Percentiles rank a stretch among this genome's conserved stretches.
Conservation (phyloP, 106 monocot species). For the Dendrobium chrysotoxum region DNA sequence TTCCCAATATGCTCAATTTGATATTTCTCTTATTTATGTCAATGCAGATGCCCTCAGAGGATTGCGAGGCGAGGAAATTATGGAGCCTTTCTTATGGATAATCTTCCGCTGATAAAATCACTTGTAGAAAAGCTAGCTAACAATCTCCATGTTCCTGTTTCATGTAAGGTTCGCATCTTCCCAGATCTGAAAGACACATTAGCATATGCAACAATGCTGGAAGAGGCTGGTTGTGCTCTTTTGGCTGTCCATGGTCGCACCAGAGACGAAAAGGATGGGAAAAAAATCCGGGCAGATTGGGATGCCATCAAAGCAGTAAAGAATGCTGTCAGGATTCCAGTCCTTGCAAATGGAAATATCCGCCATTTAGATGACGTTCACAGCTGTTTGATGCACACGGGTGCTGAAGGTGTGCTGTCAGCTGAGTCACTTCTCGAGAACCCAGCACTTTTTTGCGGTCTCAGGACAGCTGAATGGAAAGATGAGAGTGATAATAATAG, state of each 20-base stretch:
- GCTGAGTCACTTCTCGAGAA: slow-evolving; percentile 97
- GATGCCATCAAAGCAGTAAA: slow-evolving; percentile 67
- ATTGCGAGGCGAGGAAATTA: slow-evolving; percentile 92
- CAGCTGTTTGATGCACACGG: slow-evolving; percentile 65
- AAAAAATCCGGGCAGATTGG: slow-evolving; percentile 92
- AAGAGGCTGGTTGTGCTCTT: slow-evolving; percentile 94
- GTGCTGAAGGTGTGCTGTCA: slow-evolving; percentile 84
- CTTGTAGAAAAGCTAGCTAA: slow-evolving; percentile 63
- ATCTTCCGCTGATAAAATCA: slow-evolving; percentile 78
- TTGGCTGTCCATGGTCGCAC: slow-evolving; percentile 96
- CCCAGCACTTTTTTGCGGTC: slow-evolving; percentile 91
- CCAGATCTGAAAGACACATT: slow-evolving; percentile 72
- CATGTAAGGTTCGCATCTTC: slow-evolving; percentile 89
- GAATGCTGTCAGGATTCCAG: slow-evolving; percentile 64
- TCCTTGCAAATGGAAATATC: slow-evolving; percentile 96
- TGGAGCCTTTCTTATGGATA: slow-evolving; percentile 96
- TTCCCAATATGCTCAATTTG: background rate
- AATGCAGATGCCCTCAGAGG: slow-evolving; percentile 86
- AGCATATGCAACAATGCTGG: slow-evolving; percentile 86
- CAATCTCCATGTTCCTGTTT: slow-evolving; percentile 86
- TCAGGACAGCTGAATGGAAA: slow-evolving; percentile 53
- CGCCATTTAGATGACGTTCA: slow-evolving; percentile 83
- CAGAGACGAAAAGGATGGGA: slow-evolving; percentile 90
- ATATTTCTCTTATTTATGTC: background rate
- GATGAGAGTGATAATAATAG: slow-evolving; percentile 17